These are phyloP conservation scores for Proliferodiscus dingleyae DNA, from an alignment of 2,329 filamentous ascomycete species.

Conservation along the genomic window DNA sequence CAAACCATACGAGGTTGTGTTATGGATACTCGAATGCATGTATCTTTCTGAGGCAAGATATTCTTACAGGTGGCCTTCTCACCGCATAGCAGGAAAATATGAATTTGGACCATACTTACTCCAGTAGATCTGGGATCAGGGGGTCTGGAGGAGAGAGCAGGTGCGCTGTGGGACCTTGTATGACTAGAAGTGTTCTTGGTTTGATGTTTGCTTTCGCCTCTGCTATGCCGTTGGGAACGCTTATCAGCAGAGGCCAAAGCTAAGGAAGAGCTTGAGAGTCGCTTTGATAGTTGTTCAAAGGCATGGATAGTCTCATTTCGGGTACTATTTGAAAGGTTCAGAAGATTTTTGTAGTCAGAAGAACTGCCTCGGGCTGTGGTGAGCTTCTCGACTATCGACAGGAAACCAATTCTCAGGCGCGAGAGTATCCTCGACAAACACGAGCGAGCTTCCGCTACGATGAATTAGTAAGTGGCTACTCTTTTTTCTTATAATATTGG, in stretches of 20 bases:
- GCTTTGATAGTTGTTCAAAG: slow-evolving; percentile 42
- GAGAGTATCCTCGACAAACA: slow-evolving; percentile 35
- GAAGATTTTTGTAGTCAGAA: slow-evolving; percentile 43
- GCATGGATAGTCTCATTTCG: slow-evolving; percentile 44
- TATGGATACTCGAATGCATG: too few relatives aligned
- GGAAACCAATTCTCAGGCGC: slow-evolving; percentile 39
- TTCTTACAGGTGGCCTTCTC: background rate
- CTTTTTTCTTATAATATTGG: slow-evolving; percentile 18
- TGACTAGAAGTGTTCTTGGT: slow-evolving; percentile 8
- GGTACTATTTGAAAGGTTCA: slow-evolving; percentile 43
- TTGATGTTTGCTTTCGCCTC: slow-evolving; percentile 1
- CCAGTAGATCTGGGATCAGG: slow-evolving; percentile 21
- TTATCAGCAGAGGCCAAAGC: slow-evolving; percentile 4
- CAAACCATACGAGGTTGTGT: too few relatives aligned
- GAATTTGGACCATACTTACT: slow-evolving; percentile 13
- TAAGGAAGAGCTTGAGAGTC: slow-evolving; percentile 28
- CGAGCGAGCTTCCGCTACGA: slow-evolving; percentile 25
- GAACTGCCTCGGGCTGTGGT: slow-evolving; percentile 31
- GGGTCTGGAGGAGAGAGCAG: slow-evolving; percentile 18
- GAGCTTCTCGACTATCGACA: slow-evolving; percentile 36
- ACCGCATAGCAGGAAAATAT: background rate
- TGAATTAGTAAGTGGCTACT: slow-evolving; percentile 4
- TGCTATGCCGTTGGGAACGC: slow-evolving; percentile 3
- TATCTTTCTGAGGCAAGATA: too few relatives aligned
- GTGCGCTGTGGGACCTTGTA: slow-evolving; percentile 17